Evolutionary conservation across 129 eudicot species (phyloP), one percentile per base, ranked within the genome.

Genomic region (Rutidosis leptorrhynchoides): DNA sequence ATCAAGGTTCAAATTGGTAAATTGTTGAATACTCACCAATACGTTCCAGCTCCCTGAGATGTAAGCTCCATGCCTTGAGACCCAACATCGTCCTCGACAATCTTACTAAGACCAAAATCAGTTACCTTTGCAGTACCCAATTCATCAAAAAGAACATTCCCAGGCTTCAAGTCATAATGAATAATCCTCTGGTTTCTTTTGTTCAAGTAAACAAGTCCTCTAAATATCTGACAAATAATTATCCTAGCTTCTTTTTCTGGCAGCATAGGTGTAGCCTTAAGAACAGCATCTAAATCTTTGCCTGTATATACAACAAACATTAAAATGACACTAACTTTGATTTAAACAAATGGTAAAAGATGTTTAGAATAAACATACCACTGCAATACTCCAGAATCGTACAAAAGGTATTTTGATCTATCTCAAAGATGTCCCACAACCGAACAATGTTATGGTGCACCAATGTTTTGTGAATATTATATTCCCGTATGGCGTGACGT

Each of bases 11-110:
- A 33, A 63, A 58, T 11, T 42, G 49, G 62, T 48, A 62, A 26
- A 27, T 58, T 12, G 15, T 22, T 21, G 65, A 54, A 54, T 42
- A 70, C 92, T 89, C 65, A 93, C 98, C 98, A 93, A 79, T 93
- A 93, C 9, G 98, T 93, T 79, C 98, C 98, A 64, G 98, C 98
- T 56, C 98, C 98, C 77, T 93, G 98, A 16, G 98, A 93, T 23
- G 98, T 93, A 76, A 93, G 98, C 75, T 93, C 98, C 98, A 93
- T 93, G 62, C 98, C 98, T 82, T 84, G 96, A 56, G 98, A 88
- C 58, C 98, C 98, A 70, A 93, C 98, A 82, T 93, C 95, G 54
- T 88, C 96, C 83, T 93, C 98, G 74, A 93, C 98, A 73, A 93
- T 93, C 82, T 93, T 93, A 79, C 98, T 93, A 75, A 93, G 96